Percentiles rank a stretch among this genome's conserved stretches.
Evolutionary conservation across 1,284 basidiomycete genomes (phyloP).

Genomic region (Leccinum griseonigrum): DNA sequence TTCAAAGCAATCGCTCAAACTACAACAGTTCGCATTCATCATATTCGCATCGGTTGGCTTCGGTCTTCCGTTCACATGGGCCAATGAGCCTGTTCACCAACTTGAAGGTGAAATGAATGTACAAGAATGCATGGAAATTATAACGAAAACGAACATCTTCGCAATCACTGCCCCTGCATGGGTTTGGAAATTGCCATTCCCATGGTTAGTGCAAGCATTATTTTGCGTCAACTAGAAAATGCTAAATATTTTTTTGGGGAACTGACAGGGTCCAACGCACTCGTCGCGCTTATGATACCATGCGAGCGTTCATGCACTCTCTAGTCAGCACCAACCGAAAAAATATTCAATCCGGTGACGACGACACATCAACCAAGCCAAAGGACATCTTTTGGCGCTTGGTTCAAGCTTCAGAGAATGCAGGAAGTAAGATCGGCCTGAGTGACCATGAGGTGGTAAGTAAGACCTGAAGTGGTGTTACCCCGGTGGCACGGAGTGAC

Average conservation of each 20-base stretch:
- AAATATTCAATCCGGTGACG: constrained; percentile 27
- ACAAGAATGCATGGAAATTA: constrained; percentile 43
- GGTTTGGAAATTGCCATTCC: constrained; percentile 42
- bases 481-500: neutral
- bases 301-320: constrained; percentile 39
- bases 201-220: constrained; percentile 32
- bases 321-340: constrained; percentile 39
- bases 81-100: constrained; percentile 30
- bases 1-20: neutral
- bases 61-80: constrained; percentile 49
- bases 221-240: neutral
- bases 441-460: constrained; percentile 49
- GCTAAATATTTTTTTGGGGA: neutral
- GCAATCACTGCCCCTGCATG: constrained; percentile 39
- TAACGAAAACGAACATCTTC: constrained; percentile 33
- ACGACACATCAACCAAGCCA: constrained; percentile 11
- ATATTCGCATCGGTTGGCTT: constrained; percentile 52
- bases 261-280: constrained; percentile 24
- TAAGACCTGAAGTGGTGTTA: neutral
- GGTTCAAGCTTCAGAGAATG: constrained; percentile 48
- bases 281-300: constrained; percentile 28
- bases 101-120: constrained; percentile 38
- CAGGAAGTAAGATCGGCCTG: constrained; percentile 42
- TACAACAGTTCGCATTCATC: constrained; percentile 42
- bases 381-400: constrained; percentile 48